Evolutionary conservation across 139 green algal species (phyloP).

Genomic region (Desmodesmus armatus): DNA sequence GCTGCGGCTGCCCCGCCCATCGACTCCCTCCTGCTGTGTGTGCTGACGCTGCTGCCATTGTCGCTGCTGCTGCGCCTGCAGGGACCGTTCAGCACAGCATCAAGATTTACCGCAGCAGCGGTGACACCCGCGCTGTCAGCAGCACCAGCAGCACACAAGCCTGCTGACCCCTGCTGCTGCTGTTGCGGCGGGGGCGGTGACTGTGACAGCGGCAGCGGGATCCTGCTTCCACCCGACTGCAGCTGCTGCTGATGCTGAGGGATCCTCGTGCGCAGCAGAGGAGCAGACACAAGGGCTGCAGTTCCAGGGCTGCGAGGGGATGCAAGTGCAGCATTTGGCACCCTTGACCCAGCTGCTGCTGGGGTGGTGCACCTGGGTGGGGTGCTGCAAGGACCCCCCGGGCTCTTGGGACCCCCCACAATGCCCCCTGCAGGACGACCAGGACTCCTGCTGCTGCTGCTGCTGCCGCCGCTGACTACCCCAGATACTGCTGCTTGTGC

Average conservation of each 20-base stretch:
- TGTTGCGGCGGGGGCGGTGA: neutral
- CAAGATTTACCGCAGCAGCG: neutral
- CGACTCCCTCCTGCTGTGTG: neutral
- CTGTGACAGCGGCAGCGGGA: neutral
- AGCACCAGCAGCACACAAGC: neutral
- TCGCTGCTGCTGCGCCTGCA: neutral
- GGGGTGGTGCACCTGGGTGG: too few relatives aligned
- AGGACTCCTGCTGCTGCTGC: slow-evolving; percentile 11
- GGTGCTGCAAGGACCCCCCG: too few relatives aligned
- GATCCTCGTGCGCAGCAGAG: neutral
- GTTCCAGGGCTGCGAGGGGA: too few relatives aligned
- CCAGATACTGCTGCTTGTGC: neutral
- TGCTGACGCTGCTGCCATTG: neutral
- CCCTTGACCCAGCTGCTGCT: too few relatives aligned
- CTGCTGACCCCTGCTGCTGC: neutral
- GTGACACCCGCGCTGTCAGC: neutral
- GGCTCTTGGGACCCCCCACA: too few relatives aligned
- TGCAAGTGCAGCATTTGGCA: too few relatives aligned
- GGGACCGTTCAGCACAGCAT: neutral
- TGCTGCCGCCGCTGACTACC: neutral
- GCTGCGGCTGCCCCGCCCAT: neutral
- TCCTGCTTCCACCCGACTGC: neutral
- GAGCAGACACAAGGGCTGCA: too few relatives aligned
- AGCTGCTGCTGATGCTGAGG: neutral
- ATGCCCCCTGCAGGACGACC: too few relatives aligned